Evolutionary conservation across 805 yeast species (phyloP), one percentile per base, ranked within the genome.

Genomic region (Sugiyamaella valdiviana): DNA sequence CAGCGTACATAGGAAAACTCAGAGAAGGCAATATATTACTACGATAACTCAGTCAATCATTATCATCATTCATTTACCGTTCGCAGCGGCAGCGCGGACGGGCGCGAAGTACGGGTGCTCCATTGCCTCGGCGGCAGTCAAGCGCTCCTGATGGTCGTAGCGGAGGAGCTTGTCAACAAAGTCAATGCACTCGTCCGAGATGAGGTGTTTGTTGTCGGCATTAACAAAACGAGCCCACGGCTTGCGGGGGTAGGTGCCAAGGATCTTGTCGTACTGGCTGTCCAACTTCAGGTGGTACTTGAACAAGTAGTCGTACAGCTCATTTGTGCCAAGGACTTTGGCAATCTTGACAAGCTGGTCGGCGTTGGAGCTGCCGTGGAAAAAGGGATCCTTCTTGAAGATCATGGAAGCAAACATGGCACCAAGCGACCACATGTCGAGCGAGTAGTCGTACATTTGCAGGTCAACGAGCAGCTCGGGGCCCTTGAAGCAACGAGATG

Each of bases 381-480:
- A 90, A 57, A 90, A 85, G 5, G 96, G 96, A 59, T 90, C 97
- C 64, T 82, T 85, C 63, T 84, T 82, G 72, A 90, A 90, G 22
- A 89, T 79, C 63, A 90, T 85, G 5, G 96, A 85, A 4, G 96
- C 96, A 52, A 89, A 68, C 79, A 88, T 88, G 37, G 95, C 90
- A 39, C 97, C 97, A 48, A 86, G 83, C 1, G 95, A 86, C 97
- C 97, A 90, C 60, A 90, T 66, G 66, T 90, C 97, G 47, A 90
- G 73, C 6, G 96, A 85, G 65, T 90, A 90, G 66, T 90, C 96
- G 65, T 90, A 90, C 69, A 81, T 83, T 63, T 85, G 85, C 62
- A 83, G 81, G 64, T 89, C 90, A 20, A 89, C 88, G 51, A 90
- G 72, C 50, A 90, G 69, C 63, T 90, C 97, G 2, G 97, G 97